Conservation (phyloP, 306 rosid genomes). For the Argentina anserina region DNA sequence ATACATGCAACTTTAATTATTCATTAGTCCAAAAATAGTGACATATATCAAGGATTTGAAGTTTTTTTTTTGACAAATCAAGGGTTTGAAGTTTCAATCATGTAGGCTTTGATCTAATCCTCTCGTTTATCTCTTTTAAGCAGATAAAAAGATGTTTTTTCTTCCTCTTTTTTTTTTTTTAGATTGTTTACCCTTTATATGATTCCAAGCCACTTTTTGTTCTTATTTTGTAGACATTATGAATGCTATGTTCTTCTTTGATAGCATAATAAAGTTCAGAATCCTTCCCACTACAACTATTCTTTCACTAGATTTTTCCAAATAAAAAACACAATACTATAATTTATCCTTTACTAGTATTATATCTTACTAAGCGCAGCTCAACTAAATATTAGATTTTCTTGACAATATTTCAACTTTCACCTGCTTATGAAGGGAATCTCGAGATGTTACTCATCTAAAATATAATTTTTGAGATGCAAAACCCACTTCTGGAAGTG, state of each 20-base stretch:
- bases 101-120: background rate
- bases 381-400: too few relatives aligned
- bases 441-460: too few relatives aligned
- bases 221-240: slow-evolving; percentile 1
- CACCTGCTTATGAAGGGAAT: too few relatives aligned
- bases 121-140: background rate
- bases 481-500: too few relatives aligned
- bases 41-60: background rate
- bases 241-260: background rate
- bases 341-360: too few relatives aligned
- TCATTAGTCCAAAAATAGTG: slow-evolving; percentile 3
- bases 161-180: too few relatives aligned
- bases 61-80: too few relatives aligned
- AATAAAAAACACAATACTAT: too few relatives aligned
- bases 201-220: background rate
- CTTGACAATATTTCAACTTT: too few relatives aligned
- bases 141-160: background rate
- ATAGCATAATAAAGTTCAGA: background rate
- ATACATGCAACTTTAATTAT: background rate
- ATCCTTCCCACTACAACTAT: background rate
- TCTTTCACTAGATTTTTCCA: background rate
- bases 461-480: too few relatives aligned
- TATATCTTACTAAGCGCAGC: too few relatives aligned
- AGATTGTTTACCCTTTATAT: slow-evolving; percentile 1
- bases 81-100: background rate